Percentiles rank a stretch among this genome's conserved stretches.
Evolutionary conservation across 257 asterid species (phyloP).

Genomic region (Solanum appendiculatum): DNA sequence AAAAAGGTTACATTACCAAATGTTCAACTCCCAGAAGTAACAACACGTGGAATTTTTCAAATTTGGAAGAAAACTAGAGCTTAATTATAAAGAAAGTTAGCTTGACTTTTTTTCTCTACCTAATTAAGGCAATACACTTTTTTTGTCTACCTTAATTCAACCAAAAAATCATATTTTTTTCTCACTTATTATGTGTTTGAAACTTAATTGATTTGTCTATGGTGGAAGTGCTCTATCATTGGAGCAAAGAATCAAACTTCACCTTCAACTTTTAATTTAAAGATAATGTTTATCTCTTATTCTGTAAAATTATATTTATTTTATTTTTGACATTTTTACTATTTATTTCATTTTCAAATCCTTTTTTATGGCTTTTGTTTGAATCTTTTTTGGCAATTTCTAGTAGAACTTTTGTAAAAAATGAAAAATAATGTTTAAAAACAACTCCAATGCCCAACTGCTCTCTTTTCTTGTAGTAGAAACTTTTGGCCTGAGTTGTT

Average conservation of each 20-base stretch:
- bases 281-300: background rate
- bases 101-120: background rate
- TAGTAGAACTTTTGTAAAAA: background rate
- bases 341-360: background rate
- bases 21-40: background rate
- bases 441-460: background rate
- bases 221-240: background rate
- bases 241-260: background rate
- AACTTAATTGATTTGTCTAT: background rate
- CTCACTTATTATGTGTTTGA: background rate
- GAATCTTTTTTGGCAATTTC: background rate
- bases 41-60: background rate
- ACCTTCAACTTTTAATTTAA: background rate
- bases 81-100: background rate
- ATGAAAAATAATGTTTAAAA: background rate
- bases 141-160: background rate
- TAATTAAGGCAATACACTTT: background rate
- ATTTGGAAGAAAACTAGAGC: background rate
- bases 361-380: background rate
- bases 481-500: background rate
- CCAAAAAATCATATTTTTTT: background rate
- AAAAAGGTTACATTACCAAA: background rate
- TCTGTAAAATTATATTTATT: background rate
- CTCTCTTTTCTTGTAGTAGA: background rate
- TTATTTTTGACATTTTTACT: background rate